Evolutionary conservation across 1,284 basidiomycete genomes (phyloP).

Genomic region (Trametes versicolor): DNA sequence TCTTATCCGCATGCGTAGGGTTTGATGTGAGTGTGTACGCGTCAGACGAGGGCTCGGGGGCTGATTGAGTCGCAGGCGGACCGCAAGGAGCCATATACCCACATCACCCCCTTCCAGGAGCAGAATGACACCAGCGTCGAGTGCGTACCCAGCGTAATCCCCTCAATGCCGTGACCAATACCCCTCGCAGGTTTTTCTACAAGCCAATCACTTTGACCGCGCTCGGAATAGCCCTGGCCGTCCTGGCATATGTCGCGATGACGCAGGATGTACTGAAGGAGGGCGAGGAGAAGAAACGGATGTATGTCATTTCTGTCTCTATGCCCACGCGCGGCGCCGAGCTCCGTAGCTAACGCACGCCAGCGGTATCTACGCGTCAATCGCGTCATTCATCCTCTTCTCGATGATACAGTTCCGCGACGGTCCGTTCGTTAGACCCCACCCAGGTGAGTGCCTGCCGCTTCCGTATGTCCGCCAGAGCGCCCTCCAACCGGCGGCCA

Average conservation of each 20-base stretch:
- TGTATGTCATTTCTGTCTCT: constrained; percentile 58
- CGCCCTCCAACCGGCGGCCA: constrained; percentile 49
- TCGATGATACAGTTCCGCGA: constrained; percentile 89
- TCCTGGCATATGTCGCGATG: constrained; percentile 81
- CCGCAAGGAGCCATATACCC: constrained; percentile 82
- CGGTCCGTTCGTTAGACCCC: constrained; percentile 63
- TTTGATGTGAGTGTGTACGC: constrained; percentile 42
- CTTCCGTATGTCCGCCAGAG: not conserved
- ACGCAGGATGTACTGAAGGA: constrained; percentile 82
- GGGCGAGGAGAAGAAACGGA: constrained; percentile 78
- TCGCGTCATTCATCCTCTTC: constrained; percentile 77
- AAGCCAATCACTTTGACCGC: constrained; percentile 81
- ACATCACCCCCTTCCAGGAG: constrained; percentile 83
- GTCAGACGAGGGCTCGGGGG: constrained; percentile 1
- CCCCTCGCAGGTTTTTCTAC: constrained; percentile 75
- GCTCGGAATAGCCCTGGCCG: constrained; percentile 67
- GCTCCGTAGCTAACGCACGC: constrained; percentile 3
- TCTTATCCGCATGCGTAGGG: constrained; percentile 35
- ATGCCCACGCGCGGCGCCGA: not conserved
- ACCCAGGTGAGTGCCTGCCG: constrained; percentile 41
- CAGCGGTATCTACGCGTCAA: constrained; percentile 77
- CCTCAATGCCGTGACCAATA: constrained; percentile 14
- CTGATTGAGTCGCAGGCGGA: constrained; percentile 63
- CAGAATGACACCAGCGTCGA: constrained; percentile 83
- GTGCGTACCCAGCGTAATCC: constrained; percentile 52